Percentiles rank a stretch among this genome's conserved stretches.
Evolutionary conservation across 225 moss, liverwort and hornwort genomes (phyloP).

Genomic region (Marchantia paleacea): DNA sequence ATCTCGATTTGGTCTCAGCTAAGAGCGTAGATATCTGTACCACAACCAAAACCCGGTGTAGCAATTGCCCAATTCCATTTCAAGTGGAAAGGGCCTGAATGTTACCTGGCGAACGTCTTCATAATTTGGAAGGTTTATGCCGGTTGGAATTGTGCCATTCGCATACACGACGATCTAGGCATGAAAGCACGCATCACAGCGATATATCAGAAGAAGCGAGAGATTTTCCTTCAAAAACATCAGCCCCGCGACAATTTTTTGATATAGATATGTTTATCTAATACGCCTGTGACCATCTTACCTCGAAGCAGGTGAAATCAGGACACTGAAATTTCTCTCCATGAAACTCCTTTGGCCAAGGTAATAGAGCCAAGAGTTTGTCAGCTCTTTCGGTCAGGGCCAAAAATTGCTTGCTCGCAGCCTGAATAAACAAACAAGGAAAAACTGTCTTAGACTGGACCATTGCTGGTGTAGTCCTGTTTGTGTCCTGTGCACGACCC

Average conservation of each 20-base stretch:
- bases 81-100: no score
- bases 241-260: no score
- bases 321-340: slow-evolving; percentile 48
- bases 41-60: no score
- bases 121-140: slow-evolving; percentile 66
- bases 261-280: no score
- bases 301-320: slow-evolving; percentile 50
- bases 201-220: neutral
- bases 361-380: slow-evolving; percentile 43
- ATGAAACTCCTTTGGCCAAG: slow-evolving; percentile 66
- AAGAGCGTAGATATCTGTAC: no score
- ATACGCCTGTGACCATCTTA: slow-evolving; percentile 9
- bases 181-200: no score
- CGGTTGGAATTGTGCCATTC: slow-evolving; percentile 62
- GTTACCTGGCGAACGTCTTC: slow-evolving; percentile 57
- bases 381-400: slow-evolving; percentile 44
- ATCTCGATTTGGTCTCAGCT: no score
- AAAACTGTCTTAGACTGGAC: no score
- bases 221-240: no score
- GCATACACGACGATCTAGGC: slow-evolving; percentile 57
- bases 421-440: slow-evolving; percentile 37
- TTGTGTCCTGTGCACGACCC: no score
- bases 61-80: no score
- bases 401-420: slow-evolving; percentile 43
- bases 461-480: no score